Evolutionary conservation across 345 rosid genomes (phyloP), one percentile per base, ranked within the genome.

Genomic region (Pseudoturritis turrita): DNA sequence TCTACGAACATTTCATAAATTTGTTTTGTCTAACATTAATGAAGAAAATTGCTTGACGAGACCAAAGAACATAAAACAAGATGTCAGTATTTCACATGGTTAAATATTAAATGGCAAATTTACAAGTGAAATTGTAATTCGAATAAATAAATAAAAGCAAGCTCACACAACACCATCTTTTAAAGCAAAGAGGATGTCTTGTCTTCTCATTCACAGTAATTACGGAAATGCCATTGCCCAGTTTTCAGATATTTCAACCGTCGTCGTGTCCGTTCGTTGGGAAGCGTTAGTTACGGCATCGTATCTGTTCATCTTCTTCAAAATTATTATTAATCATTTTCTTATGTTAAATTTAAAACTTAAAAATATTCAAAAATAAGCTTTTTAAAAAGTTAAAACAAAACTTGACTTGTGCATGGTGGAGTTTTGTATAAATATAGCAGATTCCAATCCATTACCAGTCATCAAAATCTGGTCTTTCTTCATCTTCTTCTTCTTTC

Each of bases 401-500:
- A 54, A 62, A 53, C 63, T 61, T 68, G 39, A 68, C 64, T 75
- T 78, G 78, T 78, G 78, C 67, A 62, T 54, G 46, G 54, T 58
- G 52, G 73, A 67, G n/a, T n/a, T 60, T 26, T 63, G 82, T 80
- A 87, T 80, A 87, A 80, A 87, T 81, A 81, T 80, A 80, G 74
- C 41, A 46, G 12, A 58, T 67, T 70, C 77, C 68, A 58, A 78
- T 44, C 69, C 78, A 70, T 22, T 57, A 6, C 36, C 58, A 55
- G 56, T 60, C 64, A 68, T 67, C 55, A 71, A 71, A 23, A 50
- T 22, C 61, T 51, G 54, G 46, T 55, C 47, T 54, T n/a, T 59
- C 36, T 19, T 65, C 43, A 25, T 19, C 53, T 10, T 33, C 0
- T 47, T 25, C 40, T 35, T 36, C 71, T 13, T 25, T 64, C 58